Percentiles rank a stretch among this genome's conserved stretches.
These are phyloP conservation scores for Calonectria henricotiae DNA, from an alignment of 2,329 filamentous ascomycete genomes.

Conservation along the genomic window DNA sequence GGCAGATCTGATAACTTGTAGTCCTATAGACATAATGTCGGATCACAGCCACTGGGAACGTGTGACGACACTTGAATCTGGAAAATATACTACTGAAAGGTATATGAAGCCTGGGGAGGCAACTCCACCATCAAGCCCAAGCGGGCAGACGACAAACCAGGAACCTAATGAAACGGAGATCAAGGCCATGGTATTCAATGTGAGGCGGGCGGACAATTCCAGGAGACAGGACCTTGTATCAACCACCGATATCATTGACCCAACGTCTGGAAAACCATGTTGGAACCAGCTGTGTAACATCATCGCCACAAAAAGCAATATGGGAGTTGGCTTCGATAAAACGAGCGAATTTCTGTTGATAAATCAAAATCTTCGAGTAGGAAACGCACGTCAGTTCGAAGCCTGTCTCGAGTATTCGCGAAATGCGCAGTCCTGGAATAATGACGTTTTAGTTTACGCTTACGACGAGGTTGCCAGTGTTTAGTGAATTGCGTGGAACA, in stretches of 20 bases:
- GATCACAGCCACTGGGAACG: not conserved
- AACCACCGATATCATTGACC: not conserved
- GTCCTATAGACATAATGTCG: not conserved
- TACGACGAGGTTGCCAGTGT: not conserved
- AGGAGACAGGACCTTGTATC: not conserved
- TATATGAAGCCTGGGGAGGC: not conserved
- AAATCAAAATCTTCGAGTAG: not conserved
- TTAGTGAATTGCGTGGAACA: not conserved
- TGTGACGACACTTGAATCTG: not conserved
- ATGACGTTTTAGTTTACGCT: not conserved
- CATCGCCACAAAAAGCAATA: not conserved
- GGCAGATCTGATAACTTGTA: not conserved
- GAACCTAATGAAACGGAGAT: too few species aligned
- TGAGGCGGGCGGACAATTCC: not conserved
- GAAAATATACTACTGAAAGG: not conserved
- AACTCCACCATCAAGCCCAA: not conserved
- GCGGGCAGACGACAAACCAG: too few species aligned
- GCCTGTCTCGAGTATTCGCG: not conserved
- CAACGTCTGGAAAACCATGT: not conserved
- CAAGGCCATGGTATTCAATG: not conserved
- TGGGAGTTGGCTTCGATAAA: not conserved
- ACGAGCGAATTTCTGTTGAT: not conserved
- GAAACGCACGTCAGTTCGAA: not conserved
- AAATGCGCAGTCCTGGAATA: slow-evolving; percentile 1
- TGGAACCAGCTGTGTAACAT: not conserved